Conservation (phyloP, 2,329 filamentous ascomycete species). For the Neurospora crassa region DNA sequence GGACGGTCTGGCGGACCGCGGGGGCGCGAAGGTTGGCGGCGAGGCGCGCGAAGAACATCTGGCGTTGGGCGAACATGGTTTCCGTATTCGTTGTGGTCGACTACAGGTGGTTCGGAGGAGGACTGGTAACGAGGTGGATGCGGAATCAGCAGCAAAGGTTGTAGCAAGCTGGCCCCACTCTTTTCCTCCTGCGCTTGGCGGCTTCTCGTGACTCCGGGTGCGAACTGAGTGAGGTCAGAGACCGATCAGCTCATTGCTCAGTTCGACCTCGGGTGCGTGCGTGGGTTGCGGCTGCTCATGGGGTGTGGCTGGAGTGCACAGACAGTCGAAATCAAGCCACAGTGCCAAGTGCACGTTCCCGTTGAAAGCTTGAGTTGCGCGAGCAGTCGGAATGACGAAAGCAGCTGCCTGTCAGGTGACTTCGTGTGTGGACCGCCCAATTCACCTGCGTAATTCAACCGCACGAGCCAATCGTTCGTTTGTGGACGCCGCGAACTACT, state of each 20-base stretch:
- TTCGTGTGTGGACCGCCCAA: background rate
- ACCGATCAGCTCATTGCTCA: constrained; percentile 17
- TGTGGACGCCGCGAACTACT: background rate
- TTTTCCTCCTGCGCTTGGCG: constrained; percentile 7
- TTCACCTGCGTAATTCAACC: background rate
- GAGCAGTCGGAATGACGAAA: background rate
- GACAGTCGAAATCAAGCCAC: background rate
- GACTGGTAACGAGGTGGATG: constrained; percentile 4
- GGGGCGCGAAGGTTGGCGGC: constrained; percentile 48
- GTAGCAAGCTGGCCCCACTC: constrained; percentile 13
- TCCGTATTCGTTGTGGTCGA: constrained; percentile 7
- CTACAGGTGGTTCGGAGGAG: background rate
- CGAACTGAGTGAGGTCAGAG: constrained; percentile 14
- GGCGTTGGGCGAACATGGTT: constrained; percentile 56
- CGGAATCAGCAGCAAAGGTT: constrained; percentile 9
- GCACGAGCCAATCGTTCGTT: constrained; percentile 4
- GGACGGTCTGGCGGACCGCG: constrained; percentile 45
- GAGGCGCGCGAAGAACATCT: constrained; percentile 48
- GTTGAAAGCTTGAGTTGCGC: background rate
- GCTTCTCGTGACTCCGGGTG: constrained; percentile 1
- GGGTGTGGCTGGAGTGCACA: background rate
- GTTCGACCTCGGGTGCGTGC: constrained; percentile 14
- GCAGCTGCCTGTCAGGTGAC: constrained; percentile 1
- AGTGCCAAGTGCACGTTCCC: background rate
- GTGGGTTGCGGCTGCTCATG: background rate